phyloP scores from a whole-genome alignment of 805 yeast genomes.

The Sungouiozyma intestinalis region DNA sequence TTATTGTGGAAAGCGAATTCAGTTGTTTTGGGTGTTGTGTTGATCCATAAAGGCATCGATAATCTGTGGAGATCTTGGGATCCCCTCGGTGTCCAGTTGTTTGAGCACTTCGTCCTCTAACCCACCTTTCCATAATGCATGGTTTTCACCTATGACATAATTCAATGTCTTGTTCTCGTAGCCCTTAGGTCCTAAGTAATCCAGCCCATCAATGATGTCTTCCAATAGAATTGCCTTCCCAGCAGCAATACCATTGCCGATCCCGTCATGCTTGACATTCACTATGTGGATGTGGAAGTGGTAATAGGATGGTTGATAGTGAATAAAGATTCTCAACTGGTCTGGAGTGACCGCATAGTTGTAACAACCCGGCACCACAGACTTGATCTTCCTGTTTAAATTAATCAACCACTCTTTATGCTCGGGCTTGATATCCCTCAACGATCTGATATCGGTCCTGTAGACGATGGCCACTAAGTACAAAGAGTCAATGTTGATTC shows the following conservation, averaged over 20 bases:
- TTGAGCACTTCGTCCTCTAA: constrained; percentile 19
- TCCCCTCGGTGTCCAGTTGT: constrained; percentile 22
- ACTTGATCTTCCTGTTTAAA: constrained; percentile 37
- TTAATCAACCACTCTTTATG: constrained; percentile 51
- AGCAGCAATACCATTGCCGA: constrained; percentile 55
- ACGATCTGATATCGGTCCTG: constrained; percentile 55
- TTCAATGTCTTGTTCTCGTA: constrained; percentile 47
- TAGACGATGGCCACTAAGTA: constrained; percentile 71
- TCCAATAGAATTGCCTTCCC: constrained; percentile 82
- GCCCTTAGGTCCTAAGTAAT: constrained; percentile 43
- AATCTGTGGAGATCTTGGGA: constrained; percentile 15
- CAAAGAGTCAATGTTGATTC: constrained; percentile 51
- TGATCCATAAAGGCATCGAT: not conserved
- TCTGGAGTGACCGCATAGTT: constrained; percentile 35
- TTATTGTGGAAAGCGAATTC: not conserved
- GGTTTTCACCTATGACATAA: constrained; percentile 67
- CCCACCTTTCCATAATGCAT: constrained; percentile 53
- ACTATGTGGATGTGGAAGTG: constrained; percentile 93
- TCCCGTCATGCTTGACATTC: constrained; percentile 56
- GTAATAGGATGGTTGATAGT: constrained; percentile 93
- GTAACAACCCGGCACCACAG: constrained; percentile 39
- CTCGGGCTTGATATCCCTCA: constrained; percentile 57
- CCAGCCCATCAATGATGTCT: constrained; percentile 67
- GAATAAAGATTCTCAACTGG: constrained; percentile 69
- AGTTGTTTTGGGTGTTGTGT: not conserved